Evolutionary conservation across 805 yeast genomes (phyloP).

Genomic region (Hanseniaspora mollemarum): DNA sequence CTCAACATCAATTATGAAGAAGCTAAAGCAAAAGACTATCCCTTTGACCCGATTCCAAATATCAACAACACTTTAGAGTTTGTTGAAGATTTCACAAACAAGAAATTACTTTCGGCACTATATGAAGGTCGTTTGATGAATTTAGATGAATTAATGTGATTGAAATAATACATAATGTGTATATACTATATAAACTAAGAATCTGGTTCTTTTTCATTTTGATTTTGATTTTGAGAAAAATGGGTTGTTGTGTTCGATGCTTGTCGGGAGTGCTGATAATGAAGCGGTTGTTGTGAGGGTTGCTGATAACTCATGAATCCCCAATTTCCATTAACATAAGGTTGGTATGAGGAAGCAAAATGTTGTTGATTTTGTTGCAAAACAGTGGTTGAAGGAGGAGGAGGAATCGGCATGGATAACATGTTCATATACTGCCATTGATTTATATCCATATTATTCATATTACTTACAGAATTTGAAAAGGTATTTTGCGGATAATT

Average conservation of each 20-base stretch:
- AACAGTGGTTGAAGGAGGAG: constrained; percentile 9
- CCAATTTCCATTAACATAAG: not conserved
- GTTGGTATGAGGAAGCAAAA: not conserved
- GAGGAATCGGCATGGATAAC: not conserved
- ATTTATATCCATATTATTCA: not conserved
- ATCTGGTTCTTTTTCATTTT: not conserved
- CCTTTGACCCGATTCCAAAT: constrained; percentile 6
- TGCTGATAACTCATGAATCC: constrained; percentile 4
- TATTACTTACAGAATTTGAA: not conserved
- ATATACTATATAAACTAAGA: not conserved
- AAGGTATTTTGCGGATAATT: not conserved
- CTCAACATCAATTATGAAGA: not conserved
- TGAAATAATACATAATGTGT: not conserved
- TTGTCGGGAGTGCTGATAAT: constrained; percentile 13
- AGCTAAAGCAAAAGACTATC: not conserved
- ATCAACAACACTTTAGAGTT: not conserved
- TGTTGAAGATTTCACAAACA: constrained; percentile 1
- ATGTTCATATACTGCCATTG: not conserved
- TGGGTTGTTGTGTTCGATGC: not conserved
- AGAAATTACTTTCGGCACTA: not conserved
- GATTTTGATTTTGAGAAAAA: not conserved
- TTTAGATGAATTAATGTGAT: constrained; percentile 4
- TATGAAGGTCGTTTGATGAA: constrained; percentile 4
- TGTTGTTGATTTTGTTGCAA: constrained; percentile 4
- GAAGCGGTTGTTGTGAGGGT: constrained; percentile 7